Base-by-base conservation (phyloP, 495 filamentous ascomycete species). In the Penicillium egyptiacum region DNA sequence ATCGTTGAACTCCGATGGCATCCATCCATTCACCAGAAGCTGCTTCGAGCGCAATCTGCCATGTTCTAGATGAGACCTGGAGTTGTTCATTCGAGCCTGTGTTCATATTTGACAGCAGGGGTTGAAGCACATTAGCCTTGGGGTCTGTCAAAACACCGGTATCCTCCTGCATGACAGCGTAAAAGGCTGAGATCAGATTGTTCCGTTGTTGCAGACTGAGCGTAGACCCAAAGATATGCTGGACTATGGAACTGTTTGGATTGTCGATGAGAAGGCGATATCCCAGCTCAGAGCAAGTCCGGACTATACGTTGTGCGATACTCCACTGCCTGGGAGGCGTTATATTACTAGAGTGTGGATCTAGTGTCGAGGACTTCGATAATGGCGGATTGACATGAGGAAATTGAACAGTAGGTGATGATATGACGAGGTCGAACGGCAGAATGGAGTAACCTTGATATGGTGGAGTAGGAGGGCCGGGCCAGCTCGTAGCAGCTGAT, bases 291-390 rank as follows among this genome's bases (percentile, higher is more conserved):
- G 60, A 69, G 50, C 70, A 70, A 56, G 65, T 49, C 50, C 61
- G 63, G 28, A 72, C 70, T 23, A 72, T 58, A 49, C 55, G 70
- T 10, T 72, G 70, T 35, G 67, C 62, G 40, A 72, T 50, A 28
- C 47, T 63, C 63, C 63, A 59, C 19, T 33, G 53, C 17, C 33
- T 53, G 50, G 64, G 54, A 39, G 61, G 55, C 22, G 50, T 23
- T 58, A 57, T 43, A 53, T 43, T 57, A 6, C 33, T 50, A 25
- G 61, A 39, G 10, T 55, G 45, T 8, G 20, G 7, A 5, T 28
- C 43, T 42, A 65, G 17, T 31, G 52, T 48, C 22, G 46, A 22
- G 19, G 59, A 58, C 30, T 46, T 62, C 22, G 58, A 58, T 26
- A 59, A 19, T 25, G 56, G 42, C 28, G 51, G 50, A 22, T 22